Percentiles rank a stretch among this genome's conserved stretches.
Evolutionary conservation across 176 grass and related monocot genomes (phyloP).

Genomic region (Oryza nivara): DNA sequence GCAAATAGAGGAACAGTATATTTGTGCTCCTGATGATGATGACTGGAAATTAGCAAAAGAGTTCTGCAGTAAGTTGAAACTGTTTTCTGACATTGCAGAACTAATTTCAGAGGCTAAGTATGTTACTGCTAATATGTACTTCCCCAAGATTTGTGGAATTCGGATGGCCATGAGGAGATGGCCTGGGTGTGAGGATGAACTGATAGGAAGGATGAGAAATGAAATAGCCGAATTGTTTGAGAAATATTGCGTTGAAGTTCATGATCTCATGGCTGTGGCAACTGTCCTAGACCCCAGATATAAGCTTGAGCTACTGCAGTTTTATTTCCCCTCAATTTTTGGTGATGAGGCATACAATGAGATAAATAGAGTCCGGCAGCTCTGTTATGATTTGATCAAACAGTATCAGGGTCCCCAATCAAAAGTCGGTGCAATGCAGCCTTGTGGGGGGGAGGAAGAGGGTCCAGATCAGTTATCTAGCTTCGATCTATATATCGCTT

Average conservation of each 20-base stretch:
- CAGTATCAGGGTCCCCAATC: neutral
- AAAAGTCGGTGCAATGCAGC: neutral
- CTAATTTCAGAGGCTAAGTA: conserved; percentile 14
- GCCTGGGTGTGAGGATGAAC: neutral
- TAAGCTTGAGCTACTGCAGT: neutral
- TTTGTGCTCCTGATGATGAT: neutral
- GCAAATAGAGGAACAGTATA: neutral
- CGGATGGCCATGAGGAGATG: conserved; percentile 19
- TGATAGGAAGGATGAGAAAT: neutral
- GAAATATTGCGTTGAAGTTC: neutral
- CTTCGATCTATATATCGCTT: neutral
- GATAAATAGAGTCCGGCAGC: neutral
- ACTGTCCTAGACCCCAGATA: neutral
- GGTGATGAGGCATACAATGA: neutral
- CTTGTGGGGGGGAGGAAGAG: neutral
- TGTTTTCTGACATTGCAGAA: conserved; percentile 25
- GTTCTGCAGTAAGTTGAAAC: neutral
- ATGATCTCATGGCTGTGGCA: neutral
- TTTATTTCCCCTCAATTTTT: neutral
- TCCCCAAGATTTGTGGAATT: conserved; percentile 33
- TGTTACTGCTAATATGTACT: conserved; percentile 12
- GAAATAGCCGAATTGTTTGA: neutral
- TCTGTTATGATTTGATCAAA: neutral
- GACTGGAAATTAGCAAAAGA: conserved; percentile 21
- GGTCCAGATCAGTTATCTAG: neutral